Percentiles rank a stretch among this genome's conserved stretches.
Evolutionary conservation across 2,329 filamentous ascomycete genomes (phyloP).

Genomic region (Fusarium decemcellulare): DNA sequence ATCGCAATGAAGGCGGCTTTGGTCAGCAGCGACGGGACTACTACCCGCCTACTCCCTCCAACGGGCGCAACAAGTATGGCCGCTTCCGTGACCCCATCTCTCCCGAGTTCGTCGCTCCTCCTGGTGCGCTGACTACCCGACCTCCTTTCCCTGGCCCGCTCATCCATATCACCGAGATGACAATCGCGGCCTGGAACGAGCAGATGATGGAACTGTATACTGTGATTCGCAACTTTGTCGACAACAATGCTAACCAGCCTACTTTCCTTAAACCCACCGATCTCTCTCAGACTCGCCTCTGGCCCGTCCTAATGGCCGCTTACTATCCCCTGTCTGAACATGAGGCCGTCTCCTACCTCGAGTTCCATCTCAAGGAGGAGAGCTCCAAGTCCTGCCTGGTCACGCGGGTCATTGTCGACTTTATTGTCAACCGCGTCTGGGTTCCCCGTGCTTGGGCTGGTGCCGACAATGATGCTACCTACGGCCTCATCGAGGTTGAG

Average conservation of each 20-base stretch:
- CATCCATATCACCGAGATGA: conserved; percentile 54
- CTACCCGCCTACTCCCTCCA: conserved; percentile 51
- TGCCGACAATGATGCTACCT: conserved; percentile 53
- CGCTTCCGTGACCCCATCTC: conserved; percentile 47
- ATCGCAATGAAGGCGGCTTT: conserved; percentile 39
- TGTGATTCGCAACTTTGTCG: conserved; percentile 54
- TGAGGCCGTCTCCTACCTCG: conserved; percentile 58
- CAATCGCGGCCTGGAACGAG: conserved; percentile 53
- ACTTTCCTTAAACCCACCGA: conserved; percentile 47
- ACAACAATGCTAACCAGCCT: conserved; percentile 51
- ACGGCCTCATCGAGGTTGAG: conserved; percentile 53
- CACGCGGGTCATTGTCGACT: conserved; percentile 59
- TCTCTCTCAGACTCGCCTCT: conserved; percentile 50
- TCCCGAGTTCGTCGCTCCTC: conserved; percentile 34
- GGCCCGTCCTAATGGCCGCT: conserved; percentile 54
- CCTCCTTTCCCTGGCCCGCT: conserved; percentile 44
- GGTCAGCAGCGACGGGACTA: conserved; percentile 42
- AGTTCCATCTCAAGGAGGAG: conserved; percentile 56
- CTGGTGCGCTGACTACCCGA: conserved; percentile 37
- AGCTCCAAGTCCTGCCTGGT: conserved; percentile 60
- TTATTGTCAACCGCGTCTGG: conserved; percentile 59
- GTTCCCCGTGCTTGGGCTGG: conserved; percentile 57
- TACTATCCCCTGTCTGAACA: conserved; percentile 55
- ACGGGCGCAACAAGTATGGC: conserved; percentile 47
- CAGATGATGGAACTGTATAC: conserved; percentile 55